A percentile compares a stretch with the other conserved stretches of the same genome.
These are phyloP conservation scores for Tylopilus felleus DNA, from an alignment of 768 basidiomycete species.

Conservation along the genomic window DNA sequence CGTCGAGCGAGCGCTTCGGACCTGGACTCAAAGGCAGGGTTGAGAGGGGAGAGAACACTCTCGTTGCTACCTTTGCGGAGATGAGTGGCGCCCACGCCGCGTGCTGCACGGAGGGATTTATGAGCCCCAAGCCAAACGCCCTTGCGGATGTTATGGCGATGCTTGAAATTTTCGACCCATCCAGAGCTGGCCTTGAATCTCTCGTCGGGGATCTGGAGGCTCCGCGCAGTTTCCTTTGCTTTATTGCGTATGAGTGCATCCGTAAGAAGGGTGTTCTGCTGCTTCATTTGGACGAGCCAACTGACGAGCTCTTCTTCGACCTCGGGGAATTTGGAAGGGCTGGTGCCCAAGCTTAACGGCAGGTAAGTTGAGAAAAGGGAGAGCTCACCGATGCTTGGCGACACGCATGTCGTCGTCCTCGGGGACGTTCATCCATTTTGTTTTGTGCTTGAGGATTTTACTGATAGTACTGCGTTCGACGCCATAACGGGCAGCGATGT, in stretches of 20 bases:
- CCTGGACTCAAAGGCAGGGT: slow-evolving; percentile 37
- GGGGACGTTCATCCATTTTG: slow-evolving; percentile 73
- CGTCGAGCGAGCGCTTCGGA: slow-evolving; percentile 28
- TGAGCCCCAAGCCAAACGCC: slow-evolving; percentile 53
- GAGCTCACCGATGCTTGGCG: slow-evolving; percentile 64
- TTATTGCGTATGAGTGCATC: slow-evolving; percentile 63
- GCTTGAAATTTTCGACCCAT: slow-evolving; percentile 92
- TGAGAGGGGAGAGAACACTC: slow-evolving; percentile 38
- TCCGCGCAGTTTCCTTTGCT: slow-evolving; percentile 63
- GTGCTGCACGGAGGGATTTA: slow-evolving; percentile 31
- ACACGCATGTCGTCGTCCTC: slow-evolving; percentile 55
- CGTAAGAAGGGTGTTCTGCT: slow-evolving; percentile 48
- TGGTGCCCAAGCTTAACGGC: slow-evolving; percentile 25
- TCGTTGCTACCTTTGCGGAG: slow-evolving; percentile 37
- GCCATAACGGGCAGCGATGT: slow-evolving; percentile 70
- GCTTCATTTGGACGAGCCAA: slow-evolving; percentile 57
- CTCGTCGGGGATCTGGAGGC: slow-evolving; percentile 56
- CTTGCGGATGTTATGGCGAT: slow-evolving; percentile 69
- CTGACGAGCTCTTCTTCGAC: slow-evolving; percentile 63
- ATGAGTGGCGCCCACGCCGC: slow-evolving; percentile 30
- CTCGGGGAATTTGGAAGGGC: slow-evolving; percentile 78
- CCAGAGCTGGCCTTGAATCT: slow-evolving; percentile 90
- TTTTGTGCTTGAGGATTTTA: slow-evolving; percentile 84
- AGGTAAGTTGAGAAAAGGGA: slow-evolving; percentile 2
- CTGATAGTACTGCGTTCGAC: slow-evolving; percentile 93